Base-by-base conservation (phyloP, 2,329 filamentous ascomycete genomes). In the Fusarium beomiforme region DNA sequence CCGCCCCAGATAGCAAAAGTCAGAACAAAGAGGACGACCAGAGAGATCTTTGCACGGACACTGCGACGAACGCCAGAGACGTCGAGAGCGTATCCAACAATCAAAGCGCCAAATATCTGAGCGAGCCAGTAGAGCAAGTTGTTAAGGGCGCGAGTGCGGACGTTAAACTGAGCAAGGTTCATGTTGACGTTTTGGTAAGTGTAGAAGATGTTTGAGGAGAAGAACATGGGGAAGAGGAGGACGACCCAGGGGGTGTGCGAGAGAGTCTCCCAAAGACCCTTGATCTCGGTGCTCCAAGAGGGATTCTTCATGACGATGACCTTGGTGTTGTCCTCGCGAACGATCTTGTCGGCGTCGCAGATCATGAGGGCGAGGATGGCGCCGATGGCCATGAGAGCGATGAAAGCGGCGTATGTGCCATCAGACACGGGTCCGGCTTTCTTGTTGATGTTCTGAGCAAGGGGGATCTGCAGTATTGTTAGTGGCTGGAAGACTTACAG, bases 381-480 rank as follows among this genome's bases (percentile, higher is more conserved):
- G n/a, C 86, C 85, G 37, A 86, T 76, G 6, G 81, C 72, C 84
- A 86, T 87, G 57, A 87, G 81, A 34, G 81, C 77, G 71, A 86
- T 79, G 23, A 86, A 79, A 23, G 85, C 84, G 37, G 86, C 83
- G 68, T 87, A 87, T 10, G 85, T 88, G 21, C 80, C 81, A 71
- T 86, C 79, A 5, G 82, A 82, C 5, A 87, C 85, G 1, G 85
- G 85, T 31, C 82, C 78, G 10, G 75, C 70, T 26, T 81, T 86
- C 64, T 84, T 86, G 82, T 93, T 80, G 77, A 93, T 87, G 82
- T 93, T 93, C 80, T 93, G 87, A 69, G 87, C 92, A 8, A 94
- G 87, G n/a, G 91, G 91, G 67, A 94, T 92, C 79, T 81, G 39
- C 14, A 11, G 23, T 46, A 51, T 29, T 70, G 57, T 73, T 49